Percentiles rank a stretch among this genome's conserved stretches.
Conservation (phyloP, 2,329 filamentous ascomycete species). For the Camptophora hylomeconis region DNA sequence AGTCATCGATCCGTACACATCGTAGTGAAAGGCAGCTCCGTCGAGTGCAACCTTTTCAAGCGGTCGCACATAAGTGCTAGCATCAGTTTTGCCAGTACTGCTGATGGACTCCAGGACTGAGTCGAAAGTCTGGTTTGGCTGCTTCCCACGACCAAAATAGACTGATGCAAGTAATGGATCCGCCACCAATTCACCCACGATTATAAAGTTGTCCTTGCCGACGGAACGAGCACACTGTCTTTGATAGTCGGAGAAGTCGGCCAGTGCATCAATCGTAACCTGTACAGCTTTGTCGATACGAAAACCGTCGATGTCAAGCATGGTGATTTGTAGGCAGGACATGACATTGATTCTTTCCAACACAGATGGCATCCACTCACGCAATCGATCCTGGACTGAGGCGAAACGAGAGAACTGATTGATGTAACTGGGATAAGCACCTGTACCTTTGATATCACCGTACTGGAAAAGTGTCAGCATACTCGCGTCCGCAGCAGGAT, state of each 20-base stretch:
- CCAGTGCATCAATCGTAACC: slow-evolving; percentile 39
- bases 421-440: slow-evolving; percentile 39
- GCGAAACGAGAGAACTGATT: slow-evolving; percentile 44
- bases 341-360: slow-evolving; percentile 39
- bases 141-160: slow-evolving; percentile 40
- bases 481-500: not conserved
- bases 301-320: slow-evolving; percentile 43
- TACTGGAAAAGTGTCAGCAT: slow-evolving; percentile 22
- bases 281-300: slow-evolving; percentile 42
- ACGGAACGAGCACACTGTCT: slow-evolving; percentile 34
- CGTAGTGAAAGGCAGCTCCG: slow-evolving; percentile 42
- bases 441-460: slow-evolving; percentile 41
- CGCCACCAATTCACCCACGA: slow-evolving; percentile 42
- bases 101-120: slow-evolving; percentile 28
- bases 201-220: slow-evolving; percentile 43
- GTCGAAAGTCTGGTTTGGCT: slow-evolving; percentile 28
- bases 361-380: slow-evolving; percentile 40
- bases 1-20: slow-evolving; percentile 37
- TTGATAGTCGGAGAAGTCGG: slow-evolving; percentile 35
- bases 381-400: slow-evolving; percentile 43
- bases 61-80: slow-evolving; percentile 30
- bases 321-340: slow-evolving; percentile 40
- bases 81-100: slow-evolving; percentile 21
- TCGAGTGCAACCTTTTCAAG: slow-evolving; percentile 35
- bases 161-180: slow-evolving; percentile 39